Percentiles rank a stretch among this genome's conserved stretches.
Evolutionary conservation across 768 basidiomycete genomes (phyloP).

Genomic region (Cyclocybe cylindracea): DNA sequence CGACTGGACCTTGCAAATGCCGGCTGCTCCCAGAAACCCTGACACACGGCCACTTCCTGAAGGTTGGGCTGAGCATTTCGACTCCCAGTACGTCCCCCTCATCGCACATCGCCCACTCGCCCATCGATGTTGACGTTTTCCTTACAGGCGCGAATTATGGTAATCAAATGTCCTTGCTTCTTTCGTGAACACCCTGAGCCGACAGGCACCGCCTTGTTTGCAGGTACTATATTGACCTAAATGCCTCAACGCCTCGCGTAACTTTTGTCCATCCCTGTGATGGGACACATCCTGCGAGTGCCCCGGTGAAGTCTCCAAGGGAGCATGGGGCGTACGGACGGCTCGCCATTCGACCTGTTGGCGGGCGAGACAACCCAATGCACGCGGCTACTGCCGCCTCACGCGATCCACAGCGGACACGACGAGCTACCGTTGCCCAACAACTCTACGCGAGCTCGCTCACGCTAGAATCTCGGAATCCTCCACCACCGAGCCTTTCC

Average conservation of each 20-base stretch:
- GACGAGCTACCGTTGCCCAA: conserved; percentile 25
- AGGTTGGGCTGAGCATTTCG: conserved; percentile 27
- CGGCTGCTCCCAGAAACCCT: conserved; percentile 12
- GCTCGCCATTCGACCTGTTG: conserved; percentile 6
- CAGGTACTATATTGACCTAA: conserved; percentile 32
- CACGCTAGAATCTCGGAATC: background rate
- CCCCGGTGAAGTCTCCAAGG: conserved; percentile 8
- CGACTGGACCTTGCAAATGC: conserved; percentile 9
- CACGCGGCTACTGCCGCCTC: conserved; percentile 5
- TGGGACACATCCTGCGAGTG: conserved; percentile 14
- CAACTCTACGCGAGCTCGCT: conserved; percentile 26
- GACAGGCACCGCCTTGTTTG: background rate
- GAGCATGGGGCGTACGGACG: conserved; percentile 1
- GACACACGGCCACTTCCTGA: conserved; percentile 20
- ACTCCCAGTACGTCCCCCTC: conserved; percentile 21
- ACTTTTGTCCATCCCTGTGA: conserved; percentile 25
- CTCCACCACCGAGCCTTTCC: background rate
- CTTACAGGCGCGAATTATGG: conserved; percentile 22
- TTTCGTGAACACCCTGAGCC: background rate
- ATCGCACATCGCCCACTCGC: background rate
- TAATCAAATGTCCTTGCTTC: conserved; percentile 6
- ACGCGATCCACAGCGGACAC: conserved; percentile 10
- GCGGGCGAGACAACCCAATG: conserved; percentile 14
- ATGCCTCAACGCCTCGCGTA: conserved; percentile 20
- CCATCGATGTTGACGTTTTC: background rate